Evolutionary conservation across 139 green algal species (phyloP).

Genomic region (Chlorella sp.): DNA sequence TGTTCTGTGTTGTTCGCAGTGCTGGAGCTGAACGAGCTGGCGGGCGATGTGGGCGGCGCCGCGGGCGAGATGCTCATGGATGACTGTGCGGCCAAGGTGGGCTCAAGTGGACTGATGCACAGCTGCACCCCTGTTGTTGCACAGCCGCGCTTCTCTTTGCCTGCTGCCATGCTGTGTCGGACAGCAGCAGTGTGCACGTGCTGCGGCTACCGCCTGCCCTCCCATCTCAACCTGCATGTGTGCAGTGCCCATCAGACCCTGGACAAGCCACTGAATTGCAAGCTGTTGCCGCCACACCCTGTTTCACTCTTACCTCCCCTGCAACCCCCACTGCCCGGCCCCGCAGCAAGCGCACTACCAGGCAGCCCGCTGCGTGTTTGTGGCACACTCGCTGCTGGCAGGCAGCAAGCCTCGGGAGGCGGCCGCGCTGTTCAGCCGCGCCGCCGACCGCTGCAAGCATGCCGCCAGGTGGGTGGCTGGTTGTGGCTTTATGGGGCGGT

Average conservation of each 20-base stretch:
- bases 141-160: too few species aligned
- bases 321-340: neutral
- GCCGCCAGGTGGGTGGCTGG: conserved; percentile 6
- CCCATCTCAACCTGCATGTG: too few species aligned
- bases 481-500: too few species aligned
- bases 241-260: too few species aligned
- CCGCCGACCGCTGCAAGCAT: conserved; percentile 35
- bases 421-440: conserved; percentile 66
- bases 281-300: too few species aligned
- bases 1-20: too few species aligned
- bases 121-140: too few species aligned
- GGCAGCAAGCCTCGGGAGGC: conserved; percentile 64
- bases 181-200: too few species aligned
- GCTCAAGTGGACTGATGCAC: neutral
- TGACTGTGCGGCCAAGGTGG: conserved; percentile 52
- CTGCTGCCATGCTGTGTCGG: too few species aligned
- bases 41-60: conserved; percentile 60
- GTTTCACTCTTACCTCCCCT: neutral
- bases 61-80: conserved; percentile 70
- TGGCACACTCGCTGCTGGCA: conserved; percentile 66
- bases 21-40: conserved; percentile 72
- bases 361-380: conserved; percentile 58
- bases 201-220: too few species aligned
- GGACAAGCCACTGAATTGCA: too few species aligned
- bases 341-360: conserved; percentile 54